Base-by-base conservation (phyloP, 1,139 yeast species). In the Pichia sp. region DNA sequence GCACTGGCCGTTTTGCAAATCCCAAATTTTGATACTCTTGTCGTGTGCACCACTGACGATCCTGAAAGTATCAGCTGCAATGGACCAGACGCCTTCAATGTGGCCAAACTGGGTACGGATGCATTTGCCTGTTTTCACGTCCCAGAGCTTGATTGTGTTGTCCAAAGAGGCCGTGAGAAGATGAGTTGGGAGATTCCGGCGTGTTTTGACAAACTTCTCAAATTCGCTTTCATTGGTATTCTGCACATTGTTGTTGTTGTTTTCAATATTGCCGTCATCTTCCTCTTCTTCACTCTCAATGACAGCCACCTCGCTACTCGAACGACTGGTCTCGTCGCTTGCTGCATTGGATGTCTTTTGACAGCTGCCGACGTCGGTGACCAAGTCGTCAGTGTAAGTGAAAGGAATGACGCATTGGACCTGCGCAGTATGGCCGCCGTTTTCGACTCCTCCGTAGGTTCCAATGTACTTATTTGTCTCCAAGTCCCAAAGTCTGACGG, bases 21-120 rank as follows among this genome's bases (percentile, higher is more conserved):
- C 99, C 98, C 98, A 93, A 6, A 93, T 89, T 71, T 93, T 93
- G 59, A 91, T 87, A 54, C 85, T 76, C 61, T 90, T 79, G 72
- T 93, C 98, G 67, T 92, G 97, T 1, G 97, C 93, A 2, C 97
- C 98, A 66, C 95, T 85, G 17, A 92, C 88, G 48, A 93, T 87
- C 61, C 99, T 79, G 76, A 93, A 93, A 46, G 93, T 91, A 73
- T 93, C 98, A 0, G 97, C 95, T 17, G 93, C 90, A 58, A 93
- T 87, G 45, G 93, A 89, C 97, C 98, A 92, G 20, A 93, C 96
- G 20, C 98, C 98, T 71, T 93, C 98, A 54, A 92, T 90, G 67
- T 93, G 99, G 6, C 99, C 99, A 72, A 92, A 92, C 68, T 93
- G 92, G 0, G 99, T 92, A 56, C 97, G 78, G 20, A 90, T 82